These are phyloP conservation scores for Spathaspora passalidarum DNA, from an alignment of 805 yeast genomes.

Conservation along the genomic window DNA sequence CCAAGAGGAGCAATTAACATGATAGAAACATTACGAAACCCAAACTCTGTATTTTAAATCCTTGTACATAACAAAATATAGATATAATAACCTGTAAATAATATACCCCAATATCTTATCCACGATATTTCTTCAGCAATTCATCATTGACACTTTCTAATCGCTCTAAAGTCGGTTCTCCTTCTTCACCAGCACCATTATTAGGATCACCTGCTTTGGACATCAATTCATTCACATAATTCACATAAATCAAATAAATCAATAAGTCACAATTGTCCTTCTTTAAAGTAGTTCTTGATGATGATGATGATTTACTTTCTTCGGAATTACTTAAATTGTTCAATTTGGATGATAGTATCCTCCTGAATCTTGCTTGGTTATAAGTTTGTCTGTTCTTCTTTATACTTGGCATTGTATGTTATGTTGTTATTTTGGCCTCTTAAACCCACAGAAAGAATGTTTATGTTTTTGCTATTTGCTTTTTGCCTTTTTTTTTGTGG, in stretches of 20 bases:
- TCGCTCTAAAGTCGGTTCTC: constrained; percentile 34
- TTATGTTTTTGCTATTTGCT: not conserved
- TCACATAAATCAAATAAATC: constrained; percentile 45
- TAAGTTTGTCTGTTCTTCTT: constrained; percentile 13
- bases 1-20: constrained; percentile 73
- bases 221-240: constrained; percentile 42
- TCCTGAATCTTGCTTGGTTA: constrained; percentile 13
- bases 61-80: constrained; percentile 3
- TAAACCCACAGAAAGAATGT: too few species aligned
- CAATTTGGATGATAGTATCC: constrained; percentile 8
- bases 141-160: constrained; percentile 32
- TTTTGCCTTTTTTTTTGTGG: not conserved
- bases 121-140: constrained; percentile 34
- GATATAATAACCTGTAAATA: not conserved
- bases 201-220: constrained; percentile 34
- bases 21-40: constrained; percentile 45
- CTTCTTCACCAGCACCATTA: constrained; percentile 34
- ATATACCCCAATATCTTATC: constrained; percentile 14
- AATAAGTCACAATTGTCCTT: constrained; percentile 43
- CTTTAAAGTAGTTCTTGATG: constrained; percentile 19
- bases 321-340: not conserved
- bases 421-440: not conserved
- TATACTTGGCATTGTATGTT: constrained; percentile 1
- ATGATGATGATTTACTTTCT: constrained; percentile 6
- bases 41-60: constrained; percentile 19